Conservation (phyloP, 169 alveolate species). For the Cryptosporidium xiaoi region DNA sequence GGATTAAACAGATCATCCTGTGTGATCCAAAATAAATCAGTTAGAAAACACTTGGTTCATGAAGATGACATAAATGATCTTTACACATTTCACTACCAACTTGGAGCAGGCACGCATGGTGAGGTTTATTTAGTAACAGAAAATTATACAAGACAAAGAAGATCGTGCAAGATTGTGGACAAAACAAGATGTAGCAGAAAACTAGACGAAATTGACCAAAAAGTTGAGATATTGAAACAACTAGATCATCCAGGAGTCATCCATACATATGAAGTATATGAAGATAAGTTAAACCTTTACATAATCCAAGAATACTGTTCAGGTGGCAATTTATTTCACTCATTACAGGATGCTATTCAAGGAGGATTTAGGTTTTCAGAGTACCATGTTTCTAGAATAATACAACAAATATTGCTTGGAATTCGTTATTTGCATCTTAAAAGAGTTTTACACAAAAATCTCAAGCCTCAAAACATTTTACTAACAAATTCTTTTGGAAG, state of each 20-base stretch:
- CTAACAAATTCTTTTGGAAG: conserved; percentile 66
- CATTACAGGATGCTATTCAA: conserved; percentile 73
- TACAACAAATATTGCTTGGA: conserved; percentile 80
- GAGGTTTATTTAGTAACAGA: conserved; percentile 63
- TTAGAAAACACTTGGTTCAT: conserved; percentile 31
- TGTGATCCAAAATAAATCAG: neutral
- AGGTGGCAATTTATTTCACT: conserved; percentile 79
- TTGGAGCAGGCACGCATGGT: conserved; percentile 56
- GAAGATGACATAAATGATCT: conserved; percentile 61
- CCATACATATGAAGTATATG: conserved; percentile 81
- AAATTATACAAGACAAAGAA: conserved; percentile 56
- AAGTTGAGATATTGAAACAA: conserved; percentile 76
- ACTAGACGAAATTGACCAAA: conserved; percentile 73
- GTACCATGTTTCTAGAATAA: conserved; percentile 79
- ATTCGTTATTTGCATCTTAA: conserved; percentile 81
- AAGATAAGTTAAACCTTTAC: conserved; percentile 77
- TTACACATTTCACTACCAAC: conserved; percentile 51
- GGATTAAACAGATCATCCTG: neutral
- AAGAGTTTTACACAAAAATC: conserved; percentile 82
- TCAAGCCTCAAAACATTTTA: conserved; percentile 75
- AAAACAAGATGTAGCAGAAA: conserved; percentile 24
- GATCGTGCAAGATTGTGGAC: conserved; percentile 59
- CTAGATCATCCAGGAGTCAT: conserved; percentile 82
- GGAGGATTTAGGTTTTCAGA: conserved; percentile 78
- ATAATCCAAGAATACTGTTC: conserved; percentile 80